Evolutionary conservation across 495 filamentous ascomycete species (phyloP), one percentile per base, ranked within the genome.

Genomic region (Bryoglossum gracile): DNA sequence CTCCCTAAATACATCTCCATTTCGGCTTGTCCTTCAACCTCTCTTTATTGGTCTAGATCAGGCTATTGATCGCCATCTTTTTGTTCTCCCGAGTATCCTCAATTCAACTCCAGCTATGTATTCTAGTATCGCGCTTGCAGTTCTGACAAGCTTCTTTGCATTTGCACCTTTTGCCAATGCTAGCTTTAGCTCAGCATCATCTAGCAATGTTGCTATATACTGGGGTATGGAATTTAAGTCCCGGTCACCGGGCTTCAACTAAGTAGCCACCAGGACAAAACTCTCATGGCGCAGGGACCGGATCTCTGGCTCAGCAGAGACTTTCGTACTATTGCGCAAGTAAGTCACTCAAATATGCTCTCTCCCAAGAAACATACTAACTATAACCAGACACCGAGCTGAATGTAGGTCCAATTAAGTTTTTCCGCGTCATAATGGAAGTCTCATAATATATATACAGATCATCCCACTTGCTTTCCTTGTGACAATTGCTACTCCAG

Each of bases 381-480:
- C 43, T 23, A 11, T 11, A 13, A 14, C 14, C 32, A 64, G 62
- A 64, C 40, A 46, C 61, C 16, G 50, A 64, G 19, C 46, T 65
- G 13, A 54, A 67, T 50, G 58, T 65, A 54, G 56, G 35, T 21
- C 18, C 23, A 22, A 13, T 30, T 22, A 1, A 8, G 4, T 3
- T 32, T 2, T 24, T 19, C 11, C 16, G 0, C 34, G n/a, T 4
- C 1, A 22, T n/a, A n/a, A 19, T n/a, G 8, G 6, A 8, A 22
- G 11, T 1, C 21, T 16, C 9, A 38, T 46, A 18, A 50, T 24
- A 37, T 8, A 32, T 21, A 4, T 14, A 25, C 40, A 81, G 73
- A 72, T 80, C 44, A 76, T 85, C 46, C 73, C 77, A 19, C 55
- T 87, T 16, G 70, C 82, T 3, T 87, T 87, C 56, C 59, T 84